phyloP scores from a whole-genome alignment of 441 rosid genomes.

The Cnidoscolus chayamansa region DNA sequence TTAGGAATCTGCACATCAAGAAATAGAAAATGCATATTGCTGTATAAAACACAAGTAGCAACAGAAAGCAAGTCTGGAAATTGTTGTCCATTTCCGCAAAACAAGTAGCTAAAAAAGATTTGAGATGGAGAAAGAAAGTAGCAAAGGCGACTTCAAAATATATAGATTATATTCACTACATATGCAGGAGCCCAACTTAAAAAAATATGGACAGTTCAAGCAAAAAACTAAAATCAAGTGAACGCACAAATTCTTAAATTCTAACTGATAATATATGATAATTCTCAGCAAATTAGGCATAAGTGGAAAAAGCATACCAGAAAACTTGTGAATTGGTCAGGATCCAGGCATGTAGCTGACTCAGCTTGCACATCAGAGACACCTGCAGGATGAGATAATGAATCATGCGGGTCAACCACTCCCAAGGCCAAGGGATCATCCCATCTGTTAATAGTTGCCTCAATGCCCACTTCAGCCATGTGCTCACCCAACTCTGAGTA shows the following conservation, averaged over 20 bases:
- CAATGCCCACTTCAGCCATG: slow-evolving; percentile 81
- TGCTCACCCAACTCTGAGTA: slow-evolving; percentile 91
- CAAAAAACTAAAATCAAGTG: neutral
- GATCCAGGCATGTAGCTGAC: slow-evolving; percentile 73
- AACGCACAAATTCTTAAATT: too few relatives aligned
- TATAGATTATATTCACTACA: neutral
- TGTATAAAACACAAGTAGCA: neutral
- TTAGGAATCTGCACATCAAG: slow-evolving; percentile 66
- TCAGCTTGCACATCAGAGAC: slow-evolving; percentile 94
- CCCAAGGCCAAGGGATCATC: slow-evolving; percentile 85
- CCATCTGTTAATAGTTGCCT: slow-evolving; percentile 80
- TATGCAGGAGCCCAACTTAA: neutral
- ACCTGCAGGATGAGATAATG: slow-evolving; percentile 95
- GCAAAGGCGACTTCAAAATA: neutral
- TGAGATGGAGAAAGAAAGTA: neutral
- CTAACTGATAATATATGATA: neutral
- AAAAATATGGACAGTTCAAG: neutral
- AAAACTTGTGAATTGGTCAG: slow-evolving; percentile 89
- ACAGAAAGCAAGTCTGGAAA: neutral
- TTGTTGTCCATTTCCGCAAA: neutral
- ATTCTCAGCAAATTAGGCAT: neutral
- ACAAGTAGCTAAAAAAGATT: neutral
- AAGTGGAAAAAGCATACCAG: slow-evolving; percentile 44
- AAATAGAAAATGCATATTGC: slow-evolving; percentile 12
- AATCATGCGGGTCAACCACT: slow-evolving; percentile 93